phyloP scores from a whole-genome alignment of 2,329 filamentous ascomycete genomes.

The Tolypocladium tropicale region DNA sequence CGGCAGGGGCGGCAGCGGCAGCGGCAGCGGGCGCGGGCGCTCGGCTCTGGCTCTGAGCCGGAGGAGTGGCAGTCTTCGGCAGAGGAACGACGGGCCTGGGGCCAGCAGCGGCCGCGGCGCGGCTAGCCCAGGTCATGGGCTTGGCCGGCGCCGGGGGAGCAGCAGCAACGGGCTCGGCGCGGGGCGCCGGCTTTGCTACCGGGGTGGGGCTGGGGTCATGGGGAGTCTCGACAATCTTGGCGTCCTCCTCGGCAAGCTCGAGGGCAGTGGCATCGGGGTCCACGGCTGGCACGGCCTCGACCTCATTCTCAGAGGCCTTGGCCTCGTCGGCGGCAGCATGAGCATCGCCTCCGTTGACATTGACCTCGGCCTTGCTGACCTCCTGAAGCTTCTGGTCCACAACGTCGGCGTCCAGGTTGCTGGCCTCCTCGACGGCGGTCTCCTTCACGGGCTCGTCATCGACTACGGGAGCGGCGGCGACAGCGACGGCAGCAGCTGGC shows the following conservation, averaged over 20 bases:
- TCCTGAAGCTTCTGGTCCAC: constrained; percentile 73
- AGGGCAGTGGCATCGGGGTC: constrained; percentile 40
- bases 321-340: constrained; percentile 21
- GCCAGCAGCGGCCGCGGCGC: constrained; percentile 47
- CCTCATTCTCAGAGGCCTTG: constrained; percentile 28
- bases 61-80: constrained; percentile 46
- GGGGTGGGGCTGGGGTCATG: constrained; percentile 50
- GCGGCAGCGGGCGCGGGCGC: constrained; percentile 36
- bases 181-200: constrained; percentile 30
- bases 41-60: constrained; percentile 37
- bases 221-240: constrained; percentile 54
- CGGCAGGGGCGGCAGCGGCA: constrained; percentile 27
- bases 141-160: constrained; percentile 39
- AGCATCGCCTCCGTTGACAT: constrained; percentile 20
- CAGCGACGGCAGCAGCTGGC: constrained; percentile 13
- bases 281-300: constrained; percentile 21
- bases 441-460: constrained; percentile 20
- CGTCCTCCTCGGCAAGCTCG: constrained; percentile 45
- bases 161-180: constrained; percentile 38
- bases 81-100: constrained; percentile 42
- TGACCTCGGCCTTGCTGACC: constrained; percentile 27
- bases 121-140: constrained; percentile 69
- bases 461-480: constrained; percentile 14
- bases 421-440: constrained; percentile 24
- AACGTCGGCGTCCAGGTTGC: constrained; percentile 34